A percentile compares a stretch with the other conserved stretches of the same genome.
phyloP scores from a whole-genome alignment of 805 yeast genomes.

The Torulaspora microellipsoides region DNA sequence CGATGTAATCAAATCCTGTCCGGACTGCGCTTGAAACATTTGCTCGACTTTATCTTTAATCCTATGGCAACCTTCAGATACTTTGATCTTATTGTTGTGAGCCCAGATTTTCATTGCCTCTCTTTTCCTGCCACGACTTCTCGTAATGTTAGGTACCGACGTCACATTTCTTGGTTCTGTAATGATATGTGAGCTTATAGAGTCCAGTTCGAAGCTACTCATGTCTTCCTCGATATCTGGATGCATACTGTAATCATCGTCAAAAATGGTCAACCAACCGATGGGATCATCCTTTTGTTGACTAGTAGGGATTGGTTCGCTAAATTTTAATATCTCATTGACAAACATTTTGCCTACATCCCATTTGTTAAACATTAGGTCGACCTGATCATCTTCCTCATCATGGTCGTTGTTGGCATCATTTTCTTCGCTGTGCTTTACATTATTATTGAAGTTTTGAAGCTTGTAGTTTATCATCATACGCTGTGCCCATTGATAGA shows the following conservation, averaged over 20 bases:
- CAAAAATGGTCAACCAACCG: constrained; percentile 14
- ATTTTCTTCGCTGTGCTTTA: not conserved
- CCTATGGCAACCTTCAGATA: constrained; percentile 4
- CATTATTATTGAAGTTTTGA: not conserved
- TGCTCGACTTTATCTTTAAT: constrained; percentile 5
- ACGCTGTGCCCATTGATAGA: constrained; percentile 9
- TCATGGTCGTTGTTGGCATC: constrained; percentile 1
- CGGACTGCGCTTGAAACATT: constrained; percentile 5
- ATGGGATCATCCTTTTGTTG: constrained; percentile 2
- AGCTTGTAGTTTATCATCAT: constrained; percentile 5
- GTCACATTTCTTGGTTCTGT: not conserved
- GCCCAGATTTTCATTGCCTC: constrained; percentile 9
- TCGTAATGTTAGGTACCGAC: not conserved
- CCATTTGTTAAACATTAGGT: constrained; percentile 15
- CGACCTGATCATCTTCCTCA: constrained; percentile 10
- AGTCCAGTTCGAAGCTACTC: constrained; percentile 1
- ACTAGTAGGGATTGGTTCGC: not conserved
- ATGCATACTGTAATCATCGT: constrained; percentile 2
- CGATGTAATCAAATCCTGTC: constrained; percentile 10
- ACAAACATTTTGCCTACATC: constrained; percentile 15
- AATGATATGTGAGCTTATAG: constrained; percentile 2
- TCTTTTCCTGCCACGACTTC: constrained; percentile 1
- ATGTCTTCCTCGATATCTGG: not conserved
- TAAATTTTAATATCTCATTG: constrained; percentile 8
- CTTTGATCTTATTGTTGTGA: constrained; percentile 2